These are phyloP conservation scores for Coemansia sp. DNA, from an alignment of 192 early-diverging fungal species.

Conservation along the genomic window DNA sequence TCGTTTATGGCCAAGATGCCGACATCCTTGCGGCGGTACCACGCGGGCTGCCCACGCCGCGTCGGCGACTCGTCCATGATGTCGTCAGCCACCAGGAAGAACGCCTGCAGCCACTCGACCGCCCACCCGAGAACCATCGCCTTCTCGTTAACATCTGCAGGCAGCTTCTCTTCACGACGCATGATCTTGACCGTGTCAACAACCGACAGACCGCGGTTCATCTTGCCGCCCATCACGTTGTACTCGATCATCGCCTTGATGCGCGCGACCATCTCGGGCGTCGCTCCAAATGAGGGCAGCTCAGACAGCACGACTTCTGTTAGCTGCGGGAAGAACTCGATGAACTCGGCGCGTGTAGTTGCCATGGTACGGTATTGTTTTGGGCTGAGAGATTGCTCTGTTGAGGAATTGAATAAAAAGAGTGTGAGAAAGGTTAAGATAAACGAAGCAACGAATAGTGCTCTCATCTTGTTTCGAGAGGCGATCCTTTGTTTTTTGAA, in stretches of 20 bases:
- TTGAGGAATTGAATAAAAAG: too few relatives aligned
- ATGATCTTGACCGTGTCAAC: slow-evolving; percentile 84
- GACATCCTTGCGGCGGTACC: slow-evolving; percentile 86
- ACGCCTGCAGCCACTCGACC: slow-evolving; percentile 97
- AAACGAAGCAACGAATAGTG: too few relatives aligned
- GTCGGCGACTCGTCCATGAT: slow-evolving; percentile 98
- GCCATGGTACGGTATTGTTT: slow-evolving; percentile 27
- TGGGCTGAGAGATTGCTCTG: too few relatives aligned
- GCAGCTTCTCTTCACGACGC: slow-evolving; percentile 63
- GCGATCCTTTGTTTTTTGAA: too few relatives aligned
- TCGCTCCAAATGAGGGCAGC: slow-evolving; percentile 65
- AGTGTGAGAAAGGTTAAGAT: too few relatives aligned
- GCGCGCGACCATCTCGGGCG: slow-evolving; percentile 65
- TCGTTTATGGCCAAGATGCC: slow-evolving; percentile 96
- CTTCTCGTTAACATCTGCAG: slow-evolving; percentile 78
- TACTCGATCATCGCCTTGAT: slow-evolving; percentile 63
- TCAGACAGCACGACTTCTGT: slow-evolving; percentile 72
- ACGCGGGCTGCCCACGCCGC: slow-evolving; percentile 94
- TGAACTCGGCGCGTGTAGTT: slow-evolving; percentile 59
- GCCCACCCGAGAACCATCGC: slow-evolving; percentile 94
- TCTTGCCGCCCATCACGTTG: slow-evolving; percentile 78
- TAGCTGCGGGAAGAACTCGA: slow-evolving; percentile 72
- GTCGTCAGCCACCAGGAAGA: slow-evolving; percentile 97
- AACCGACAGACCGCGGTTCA: slow-evolving; percentile 98
- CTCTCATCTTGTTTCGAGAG: too few relatives aligned